Conservation (phyloP, 2,329 filamentous ascomycete genomes). For the Tetracladium maxilliforme region DNA sequence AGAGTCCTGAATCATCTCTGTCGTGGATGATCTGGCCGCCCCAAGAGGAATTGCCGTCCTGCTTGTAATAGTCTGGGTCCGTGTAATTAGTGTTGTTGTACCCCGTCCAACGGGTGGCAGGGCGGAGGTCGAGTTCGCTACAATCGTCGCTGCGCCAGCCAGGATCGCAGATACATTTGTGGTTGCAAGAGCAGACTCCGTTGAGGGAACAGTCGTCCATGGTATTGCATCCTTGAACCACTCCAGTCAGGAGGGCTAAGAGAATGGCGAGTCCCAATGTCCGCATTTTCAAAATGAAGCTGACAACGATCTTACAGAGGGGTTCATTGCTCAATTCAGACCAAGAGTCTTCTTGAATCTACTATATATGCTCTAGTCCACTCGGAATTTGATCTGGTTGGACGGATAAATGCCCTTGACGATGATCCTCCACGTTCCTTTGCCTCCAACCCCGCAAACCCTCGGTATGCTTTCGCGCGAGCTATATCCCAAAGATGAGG, state of each 20-base stretch:
- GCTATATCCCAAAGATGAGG: no score
- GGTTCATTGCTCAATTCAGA: no score
- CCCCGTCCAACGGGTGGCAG: conserved; percentile 21
- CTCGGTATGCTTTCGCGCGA: no score
- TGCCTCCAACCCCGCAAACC: no score
- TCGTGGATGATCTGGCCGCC: conserved; percentile 29
- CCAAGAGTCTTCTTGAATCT: no score
- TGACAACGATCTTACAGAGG: no score
- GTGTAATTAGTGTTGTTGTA: conserved; percentile 30
- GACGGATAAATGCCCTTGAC: no score
- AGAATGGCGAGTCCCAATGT: conserved; percentile 1
- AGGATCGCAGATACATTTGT: conserved; percentile 15
- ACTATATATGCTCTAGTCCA: no score
- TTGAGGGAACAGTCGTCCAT: conserved; percentile 23
- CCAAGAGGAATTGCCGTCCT: conserved; percentile 29
- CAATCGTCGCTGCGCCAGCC: conserved; percentile 29
- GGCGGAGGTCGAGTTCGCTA: conserved; percentile 25
- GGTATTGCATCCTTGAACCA: conserved; percentile 4
- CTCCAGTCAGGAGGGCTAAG: background rate
- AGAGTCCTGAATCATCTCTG: conserved; percentile 16
- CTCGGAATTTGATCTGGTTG: no score
- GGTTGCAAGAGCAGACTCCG: conserved; percentile 14
- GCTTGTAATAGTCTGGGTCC: no score
- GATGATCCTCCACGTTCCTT: no score
- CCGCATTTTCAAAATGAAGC: no score